phyloP scores from a whole-genome alignment of 306 rosid genomes.

The Dalbergia cochinchinensis region DNA sequence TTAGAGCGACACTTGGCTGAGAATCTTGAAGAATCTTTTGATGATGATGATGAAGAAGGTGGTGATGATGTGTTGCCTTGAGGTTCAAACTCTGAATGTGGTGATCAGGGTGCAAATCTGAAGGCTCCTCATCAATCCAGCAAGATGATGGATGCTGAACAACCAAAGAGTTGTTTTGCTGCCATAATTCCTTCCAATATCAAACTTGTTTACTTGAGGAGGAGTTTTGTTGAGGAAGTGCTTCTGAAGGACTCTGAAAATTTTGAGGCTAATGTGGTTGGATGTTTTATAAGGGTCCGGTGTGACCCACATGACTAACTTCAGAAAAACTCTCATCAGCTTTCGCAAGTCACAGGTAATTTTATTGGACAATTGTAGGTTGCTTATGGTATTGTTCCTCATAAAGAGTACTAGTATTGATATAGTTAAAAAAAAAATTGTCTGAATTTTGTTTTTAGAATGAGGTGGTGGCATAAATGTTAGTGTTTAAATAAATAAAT shows the following conservation, averaged over 20 bases:
- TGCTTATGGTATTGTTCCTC: background rate
- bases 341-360: conserved; percentile 65
- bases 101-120: no score
- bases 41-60: background rate
- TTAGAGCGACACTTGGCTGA: conserved; percentile 62
- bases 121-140: no score
- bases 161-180: conserved; percentile 57
- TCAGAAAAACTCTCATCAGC: conserved; percentile 66
- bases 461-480: no score
- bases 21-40: conserved; percentile 42
- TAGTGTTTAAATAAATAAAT: no score
- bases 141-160: background rate
- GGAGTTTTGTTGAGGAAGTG: conserved; percentile 56
- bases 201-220: conserved; percentile 59
- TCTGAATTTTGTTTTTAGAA: no score
- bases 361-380: conserved; percentile 17
- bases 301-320: conserved; percentile 66
- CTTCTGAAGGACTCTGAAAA: conserved; percentile 45
- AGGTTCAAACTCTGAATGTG: no score
- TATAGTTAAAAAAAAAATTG: no score
- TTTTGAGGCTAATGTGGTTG: conserved; percentile 55
- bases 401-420: no score
- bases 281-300: conserved; percentile 65
- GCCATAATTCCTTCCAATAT: conserved; percentile 60
- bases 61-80: no score